Evolutionary conservation across 257 asterid genomes (phyloP).

Genomic region (Oldenlandia corymbosa): DNA sequence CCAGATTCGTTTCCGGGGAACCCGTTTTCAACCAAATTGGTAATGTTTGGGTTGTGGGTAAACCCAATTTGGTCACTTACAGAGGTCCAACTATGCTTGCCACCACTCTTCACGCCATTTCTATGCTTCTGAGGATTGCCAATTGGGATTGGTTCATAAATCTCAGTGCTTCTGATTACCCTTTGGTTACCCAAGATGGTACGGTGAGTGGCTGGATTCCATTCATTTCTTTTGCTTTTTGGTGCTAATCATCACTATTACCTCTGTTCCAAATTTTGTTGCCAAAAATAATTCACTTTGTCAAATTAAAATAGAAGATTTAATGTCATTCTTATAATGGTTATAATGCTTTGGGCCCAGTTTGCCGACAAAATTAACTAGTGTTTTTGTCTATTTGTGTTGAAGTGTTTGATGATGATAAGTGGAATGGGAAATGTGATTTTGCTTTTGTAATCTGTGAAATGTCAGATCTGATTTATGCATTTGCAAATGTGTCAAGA

Average conservation of each 20-base stretch:
- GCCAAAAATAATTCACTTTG: too few species aligned
- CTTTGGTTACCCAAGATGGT: slow-evolving; percentile 96
- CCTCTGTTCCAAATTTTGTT: too few species aligned
- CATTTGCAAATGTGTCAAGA: slow-evolving; percentile 68
- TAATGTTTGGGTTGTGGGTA: slow-evolving; percentile 71
- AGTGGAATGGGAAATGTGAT: not conserved
- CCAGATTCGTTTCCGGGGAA: slow-evolving; percentile 53
- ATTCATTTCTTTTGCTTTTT: too few species aligned
- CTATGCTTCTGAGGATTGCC: slow-evolving; percentile 55
- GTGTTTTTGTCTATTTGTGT: not conserved
- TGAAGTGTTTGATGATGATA: too few species aligned
- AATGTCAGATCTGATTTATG: slow-evolving; percentile 71
- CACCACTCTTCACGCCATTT: slow-evolving; percentile 70
- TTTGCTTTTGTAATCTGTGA: not conserved
- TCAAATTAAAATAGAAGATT: too few species aligned
- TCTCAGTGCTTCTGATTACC: slow-evolving; percentile 93
- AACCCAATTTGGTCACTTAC: slow-evolving; percentile 67
- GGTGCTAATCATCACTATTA: too few species aligned
- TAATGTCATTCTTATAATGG: too few species aligned
- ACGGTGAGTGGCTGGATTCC: slow-evolving; percentile 56
- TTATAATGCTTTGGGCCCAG: too few species aligned
- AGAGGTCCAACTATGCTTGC: slow-evolving; percentile 96
- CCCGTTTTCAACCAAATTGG: slow-evolving; percentile 49
- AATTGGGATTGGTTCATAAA: slow-evolving; percentile 93
- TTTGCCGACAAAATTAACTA: too few species aligned